A percentile compares a stretch with the other conserved stretches of the same genome.
These are phyloP conservation scores for Candida ipomoeae DNA, from an alignment of 805 yeast species.

Conservation along the genomic window DNA sequence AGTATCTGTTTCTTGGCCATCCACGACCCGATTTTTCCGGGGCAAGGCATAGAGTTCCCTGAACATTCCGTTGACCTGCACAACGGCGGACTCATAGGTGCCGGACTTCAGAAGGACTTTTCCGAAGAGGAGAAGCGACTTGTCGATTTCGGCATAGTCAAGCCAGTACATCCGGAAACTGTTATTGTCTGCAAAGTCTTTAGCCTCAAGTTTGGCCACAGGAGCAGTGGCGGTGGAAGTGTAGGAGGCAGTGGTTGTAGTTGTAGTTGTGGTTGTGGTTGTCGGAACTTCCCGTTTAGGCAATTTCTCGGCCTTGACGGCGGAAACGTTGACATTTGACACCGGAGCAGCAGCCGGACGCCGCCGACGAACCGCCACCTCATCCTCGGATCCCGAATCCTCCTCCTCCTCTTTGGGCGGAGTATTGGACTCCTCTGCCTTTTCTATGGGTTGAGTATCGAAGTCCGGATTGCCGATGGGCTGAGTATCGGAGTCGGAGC, in stretches of 20 bases:
- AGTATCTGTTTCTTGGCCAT: slow-evolving; percentile 38
- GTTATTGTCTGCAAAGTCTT: slow-evolving; percentile 23
- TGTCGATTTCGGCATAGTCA: slow-evolving; percentile 78
- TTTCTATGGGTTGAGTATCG: not conserved
- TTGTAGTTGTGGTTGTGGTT: slow-evolving; percentile 22
- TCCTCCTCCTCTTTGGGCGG: not conserved
- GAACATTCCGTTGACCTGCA: slow-evolving; percentile 64
- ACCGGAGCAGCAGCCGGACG: slow-evolving; percentile 48
- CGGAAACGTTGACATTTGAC: slow-evolving; percentile 37
- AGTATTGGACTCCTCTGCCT: not conserved
- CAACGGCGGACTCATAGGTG: slow-evolving; percentile 63
- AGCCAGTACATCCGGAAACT: slow-evolving; percentile 80
- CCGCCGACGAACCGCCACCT: slow-evolving; percentile 51
- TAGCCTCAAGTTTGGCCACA: slow-evolving; percentile 27
- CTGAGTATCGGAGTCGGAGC: not conserved
- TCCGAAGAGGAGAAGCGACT: slow-evolving; percentile 71
- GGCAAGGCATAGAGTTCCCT: slow-evolving; percentile 81
- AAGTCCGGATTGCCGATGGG: not conserved
- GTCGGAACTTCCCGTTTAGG: slow-evolving; percentile 18
- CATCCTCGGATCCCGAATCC: slow-evolving; percentile 45
- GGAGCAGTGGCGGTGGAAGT: no score
- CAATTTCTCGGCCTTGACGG: slow-evolving; percentile 28
- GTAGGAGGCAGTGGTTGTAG: no score
- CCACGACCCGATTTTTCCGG: slow-evolving; percentile 41
- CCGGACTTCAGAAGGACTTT: slow-evolving; percentile 62